Conservation (phyloP, 2,329 filamentous ascomycete genomes). For the Neopestalotiopsis sp. region DNA sequence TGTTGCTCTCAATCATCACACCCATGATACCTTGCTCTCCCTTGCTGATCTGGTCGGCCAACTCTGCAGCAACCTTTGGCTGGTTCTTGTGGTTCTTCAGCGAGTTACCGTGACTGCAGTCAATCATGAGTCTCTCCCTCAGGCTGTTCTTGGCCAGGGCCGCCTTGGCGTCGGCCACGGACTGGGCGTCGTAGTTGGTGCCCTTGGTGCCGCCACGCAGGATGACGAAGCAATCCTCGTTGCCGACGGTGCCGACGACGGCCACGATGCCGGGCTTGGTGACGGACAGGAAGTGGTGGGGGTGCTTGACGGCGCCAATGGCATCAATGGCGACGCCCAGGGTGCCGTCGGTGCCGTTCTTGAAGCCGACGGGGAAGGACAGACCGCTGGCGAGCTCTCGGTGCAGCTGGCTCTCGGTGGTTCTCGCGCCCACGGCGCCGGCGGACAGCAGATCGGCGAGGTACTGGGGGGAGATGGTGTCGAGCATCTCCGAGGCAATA, state of each 20-base stretch:
- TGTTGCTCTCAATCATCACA: slow-evolving; percentile 98
- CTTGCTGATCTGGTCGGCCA: slow-evolving; percentile 83
- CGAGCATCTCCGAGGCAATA: slow-evolving; percentile 95
- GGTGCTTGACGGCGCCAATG: slow-evolving; percentile 88
- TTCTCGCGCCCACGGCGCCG: slow-evolving; percentile 93
- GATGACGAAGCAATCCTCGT: slow-evolving; percentile 97
- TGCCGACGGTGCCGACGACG: slow-evolving; percentile 92
- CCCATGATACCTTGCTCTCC: slow-evolving; percentile 92
- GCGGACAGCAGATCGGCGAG: slow-evolving; percentile 89
- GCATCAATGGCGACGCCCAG: slow-evolving; percentile 92
- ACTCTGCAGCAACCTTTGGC: slow-evolving; percentile 82
- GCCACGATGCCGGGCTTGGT: slow-evolving; percentile 96
- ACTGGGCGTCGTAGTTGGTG: slow-evolving; percentile 89
- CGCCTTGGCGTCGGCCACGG: slow-evolving; percentile 82
- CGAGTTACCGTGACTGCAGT: slow-evolving; percentile 97
- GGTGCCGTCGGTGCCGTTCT: slow-evolving; percentile 96
- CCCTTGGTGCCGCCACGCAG: slow-evolving; percentile 90
- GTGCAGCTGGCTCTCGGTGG: slow-evolving; percentile 94
- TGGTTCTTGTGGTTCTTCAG: slow-evolving; percentile 97
- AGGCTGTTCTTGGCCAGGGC: slow-evolving; percentile 77
- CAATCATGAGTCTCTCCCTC: slow-evolving; percentile 86
- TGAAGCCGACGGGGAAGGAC: slow-evolving; percentile 98
- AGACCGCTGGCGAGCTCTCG: slow-evolving; percentile 92
- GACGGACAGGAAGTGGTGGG: slow-evolving; percentile 96
- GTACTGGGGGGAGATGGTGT: slow-evolving; percentile 98